Percentiles rank a stretch among this genome's conserved stretches.
Conservation (phyloP, 2,329 filamentous ascomycete genomes). For the Trichoderma harzianum region DNA sequence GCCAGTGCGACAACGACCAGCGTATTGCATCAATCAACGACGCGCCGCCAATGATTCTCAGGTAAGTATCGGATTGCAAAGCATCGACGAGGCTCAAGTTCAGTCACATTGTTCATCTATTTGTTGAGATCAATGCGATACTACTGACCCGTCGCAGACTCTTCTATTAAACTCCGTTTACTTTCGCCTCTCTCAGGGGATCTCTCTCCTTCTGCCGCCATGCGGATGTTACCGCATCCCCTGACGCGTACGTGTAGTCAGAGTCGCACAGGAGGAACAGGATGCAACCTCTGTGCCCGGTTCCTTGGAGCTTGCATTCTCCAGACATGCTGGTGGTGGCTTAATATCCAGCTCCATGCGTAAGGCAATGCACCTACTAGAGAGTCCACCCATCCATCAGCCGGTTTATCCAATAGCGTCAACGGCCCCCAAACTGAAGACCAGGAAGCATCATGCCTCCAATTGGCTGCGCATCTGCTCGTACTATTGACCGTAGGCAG, state of each 20-base stretch:
- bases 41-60: background rate
- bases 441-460: background rate
- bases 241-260: background rate
- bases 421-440: background rate
- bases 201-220: background rate
- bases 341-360: background rate
- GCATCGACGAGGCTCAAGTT: background rate
- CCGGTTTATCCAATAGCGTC: background rate
- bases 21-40: background rate
- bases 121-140: background rate
- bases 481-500: background rate
- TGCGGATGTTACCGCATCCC: background rate
- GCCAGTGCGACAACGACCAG: background rate
- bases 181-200: background rate
- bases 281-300: background rate
- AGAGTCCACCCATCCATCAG: slow-evolving; percentile 3
- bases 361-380: background rate
- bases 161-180: background rate
- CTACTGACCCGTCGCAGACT: slow-evolving; percentile 11
- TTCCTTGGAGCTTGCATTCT: background rate
- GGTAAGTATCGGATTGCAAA: background rate
- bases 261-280: background rate
- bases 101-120: background rate
- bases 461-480: background rate
- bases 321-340: background rate